Evolutionary conservation across 352 stramenopile species (phyloP), one percentile per base, ranked within the genome.

Genomic region (Phytophthora rubi): DNA sequence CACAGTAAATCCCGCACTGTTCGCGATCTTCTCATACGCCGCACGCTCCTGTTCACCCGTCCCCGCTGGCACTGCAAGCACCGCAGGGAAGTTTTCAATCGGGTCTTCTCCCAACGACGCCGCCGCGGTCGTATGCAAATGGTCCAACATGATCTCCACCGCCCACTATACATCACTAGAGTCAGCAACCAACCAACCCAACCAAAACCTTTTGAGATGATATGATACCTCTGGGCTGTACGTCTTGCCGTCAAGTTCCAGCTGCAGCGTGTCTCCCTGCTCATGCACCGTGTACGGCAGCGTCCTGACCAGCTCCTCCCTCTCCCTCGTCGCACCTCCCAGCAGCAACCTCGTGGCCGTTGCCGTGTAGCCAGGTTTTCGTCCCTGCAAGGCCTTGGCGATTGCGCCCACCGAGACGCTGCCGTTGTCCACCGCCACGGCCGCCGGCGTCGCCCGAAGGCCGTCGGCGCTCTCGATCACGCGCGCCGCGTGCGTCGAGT

Each of bases 381-480:
- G 71, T 0, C 82, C 82, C 23, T 85, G 73, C 16, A 90, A 45
- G 32, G 82, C 57, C 55, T 75, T 75, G 48, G 82, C 84, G 16
- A 92, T 62, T 5, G 80, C 67, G 7, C 82, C 84, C 8, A 92
- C 77, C 18, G 82, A 76, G 16, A 87, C 77, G 39, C 16, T 79
- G 49, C 72, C 84, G 48, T 90, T 92, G 58, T 89, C 81, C 26
- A 90, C 77, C 3, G 82, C 82, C 18, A 92, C 82, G 0, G 82
- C 82, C 8, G 84, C 82, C 9, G 82, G 79, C 26, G 84, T 84
- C 52, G 79, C 79, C 0, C 83, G 74, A 33, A 86, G 55, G 7
- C 83, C 83, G 45, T 92, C 83, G 1, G 78, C 79, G 35, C 76
- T 90, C 59, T 89, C 82, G 28, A 91, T 73, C 42, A 91, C 79